Conservation (phyloP, 495 filamentous ascomycete genomes). For the Massariosphaeria phaeospora region DNA sequence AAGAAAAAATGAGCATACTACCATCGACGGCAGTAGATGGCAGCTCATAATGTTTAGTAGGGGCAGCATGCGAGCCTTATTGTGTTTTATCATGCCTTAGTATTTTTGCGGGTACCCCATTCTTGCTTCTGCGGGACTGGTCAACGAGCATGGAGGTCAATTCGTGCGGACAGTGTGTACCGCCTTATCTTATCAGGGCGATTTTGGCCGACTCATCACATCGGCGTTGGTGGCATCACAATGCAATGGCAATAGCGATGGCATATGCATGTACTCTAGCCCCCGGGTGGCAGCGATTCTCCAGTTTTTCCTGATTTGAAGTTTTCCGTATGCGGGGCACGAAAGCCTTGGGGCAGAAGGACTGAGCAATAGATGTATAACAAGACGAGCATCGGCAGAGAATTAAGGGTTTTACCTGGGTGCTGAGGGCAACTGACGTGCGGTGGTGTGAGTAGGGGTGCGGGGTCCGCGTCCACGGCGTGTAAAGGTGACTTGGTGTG, state of each 20-base stretch:
- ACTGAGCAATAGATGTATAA: neutral
- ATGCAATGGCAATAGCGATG: no score
- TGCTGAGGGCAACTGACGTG: neutral
- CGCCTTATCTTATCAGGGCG: neutral
- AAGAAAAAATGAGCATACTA: no score
- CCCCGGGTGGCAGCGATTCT: neutral
- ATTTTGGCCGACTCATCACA: neutral
- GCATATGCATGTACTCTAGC: no score
- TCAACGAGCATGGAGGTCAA: neutral
- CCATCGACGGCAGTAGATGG: neutral
- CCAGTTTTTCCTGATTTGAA: neutral
- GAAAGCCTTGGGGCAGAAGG: neutral
- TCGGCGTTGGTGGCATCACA: constrained; percentile 3
- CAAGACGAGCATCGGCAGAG: neutral
- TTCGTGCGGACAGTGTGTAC: neutral
- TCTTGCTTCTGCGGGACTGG: neutral
- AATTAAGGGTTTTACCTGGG: neutral
- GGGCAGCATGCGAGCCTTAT: neutral
- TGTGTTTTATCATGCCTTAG: neutral
- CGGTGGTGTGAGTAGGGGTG: neutral
- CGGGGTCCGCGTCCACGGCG: neutral
- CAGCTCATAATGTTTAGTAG: constrained; percentile 4
- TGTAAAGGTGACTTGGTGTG: neutral
- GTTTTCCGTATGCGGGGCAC: neutral
- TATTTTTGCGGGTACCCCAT: neutral